phyloP scores from a whole-genome alignment of 345 rosid species.

The Populus tremula region DNA sequence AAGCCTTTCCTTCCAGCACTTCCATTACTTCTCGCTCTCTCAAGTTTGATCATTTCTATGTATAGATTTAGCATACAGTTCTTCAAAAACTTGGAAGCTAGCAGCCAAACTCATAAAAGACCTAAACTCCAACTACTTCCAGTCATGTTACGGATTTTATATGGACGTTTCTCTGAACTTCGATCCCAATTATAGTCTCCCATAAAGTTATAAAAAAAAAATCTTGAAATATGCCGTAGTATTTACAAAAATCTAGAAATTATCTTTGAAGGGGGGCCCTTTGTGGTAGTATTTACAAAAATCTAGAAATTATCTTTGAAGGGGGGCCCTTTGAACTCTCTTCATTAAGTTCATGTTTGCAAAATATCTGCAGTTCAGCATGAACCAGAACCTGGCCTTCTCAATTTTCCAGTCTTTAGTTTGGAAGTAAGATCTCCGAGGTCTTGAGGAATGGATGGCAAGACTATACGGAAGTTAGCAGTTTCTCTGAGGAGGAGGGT shows the following conservation, averaged over 20 bases:
- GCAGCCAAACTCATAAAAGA: neutral
- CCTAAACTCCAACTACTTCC: neutral
- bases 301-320: neutral
- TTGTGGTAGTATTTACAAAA: neutral
- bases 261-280: neutral
- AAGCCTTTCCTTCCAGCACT: neutral
- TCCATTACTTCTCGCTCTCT: neutral
- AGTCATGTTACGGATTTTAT: neutral
- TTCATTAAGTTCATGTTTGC: neutral
- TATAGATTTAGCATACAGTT: neutral
- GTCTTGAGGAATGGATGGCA: neutral
- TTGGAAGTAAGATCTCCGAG: neutral
- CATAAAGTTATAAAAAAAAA: neutral
- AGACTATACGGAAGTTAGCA: neutral
- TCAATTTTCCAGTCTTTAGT: neutral
- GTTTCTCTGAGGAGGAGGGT: neutral
- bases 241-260: neutral
- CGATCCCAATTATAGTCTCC: neutral
- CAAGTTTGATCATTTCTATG: neutral
- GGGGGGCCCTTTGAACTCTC: neutral
- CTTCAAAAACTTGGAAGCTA: slow-evolving; percentile 1
- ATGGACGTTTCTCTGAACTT: neutral
- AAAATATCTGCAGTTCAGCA: neutral
- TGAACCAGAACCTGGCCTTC: neutral
- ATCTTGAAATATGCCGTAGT: neutral